Percentiles rank a stretch among this genome's conserved stretches.
Evolutionary conservation across 768 basidiomycete genomes (phyloP).

Genomic region (Tephrocybe sp.): DNA sequence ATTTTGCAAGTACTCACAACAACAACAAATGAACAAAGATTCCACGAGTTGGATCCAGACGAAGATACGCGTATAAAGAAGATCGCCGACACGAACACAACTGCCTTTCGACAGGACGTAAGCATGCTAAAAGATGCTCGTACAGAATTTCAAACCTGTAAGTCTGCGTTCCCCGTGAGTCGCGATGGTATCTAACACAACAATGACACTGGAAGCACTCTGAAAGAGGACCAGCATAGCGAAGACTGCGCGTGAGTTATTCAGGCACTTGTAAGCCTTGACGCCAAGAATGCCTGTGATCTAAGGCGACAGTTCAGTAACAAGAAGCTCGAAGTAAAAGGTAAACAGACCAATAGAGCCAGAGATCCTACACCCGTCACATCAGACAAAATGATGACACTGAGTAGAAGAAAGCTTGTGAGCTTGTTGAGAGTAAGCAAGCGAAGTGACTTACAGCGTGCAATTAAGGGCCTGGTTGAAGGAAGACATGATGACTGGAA

Average conservation of each 20-base stretch:
- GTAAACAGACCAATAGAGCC: constrained; percentile 35
- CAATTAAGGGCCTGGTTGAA: constrained; percentile 44
- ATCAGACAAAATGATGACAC: constrained; percentile 38
- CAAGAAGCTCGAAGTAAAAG: neutral
- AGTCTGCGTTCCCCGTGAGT: constrained; percentile 42
- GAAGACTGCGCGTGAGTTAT: constrained; percentile 56
- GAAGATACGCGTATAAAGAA: constrained; percentile 37
- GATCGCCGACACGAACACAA: constrained; percentile 39
- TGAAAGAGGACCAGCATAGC: constrained; percentile 42
- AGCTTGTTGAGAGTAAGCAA: neutral
- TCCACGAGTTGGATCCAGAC: constrained; percentile 52
- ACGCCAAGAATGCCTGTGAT: constrained; percentile 63
- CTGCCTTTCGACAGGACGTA: constrained; percentile 34
- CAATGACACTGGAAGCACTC: constrained; percentile 38
- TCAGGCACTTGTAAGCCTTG: constrained; percentile 67
- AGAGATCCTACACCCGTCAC: constrained; percentile 36
- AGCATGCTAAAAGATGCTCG: neutral
- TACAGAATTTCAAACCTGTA: constrained; percentile 39
- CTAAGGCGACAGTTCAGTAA: constrained; percentile 27
- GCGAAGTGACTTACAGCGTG: constrained; percentile 39
- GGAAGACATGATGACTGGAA: constrained; percentile 46
- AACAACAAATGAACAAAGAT: constrained; percentile 57
- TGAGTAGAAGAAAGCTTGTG: constrained; percentile 18
- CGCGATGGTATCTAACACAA: constrained; percentile 40
- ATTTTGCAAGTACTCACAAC: constrained; percentile 45